A percentile compares a stretch with the other conserved stretches of the same genome.
These are phyloP conservation scores for Zygosaccharomyces bailii DNA, from an alignment of 805 yeast genomes.

Conservation along the genomic window DNA sequence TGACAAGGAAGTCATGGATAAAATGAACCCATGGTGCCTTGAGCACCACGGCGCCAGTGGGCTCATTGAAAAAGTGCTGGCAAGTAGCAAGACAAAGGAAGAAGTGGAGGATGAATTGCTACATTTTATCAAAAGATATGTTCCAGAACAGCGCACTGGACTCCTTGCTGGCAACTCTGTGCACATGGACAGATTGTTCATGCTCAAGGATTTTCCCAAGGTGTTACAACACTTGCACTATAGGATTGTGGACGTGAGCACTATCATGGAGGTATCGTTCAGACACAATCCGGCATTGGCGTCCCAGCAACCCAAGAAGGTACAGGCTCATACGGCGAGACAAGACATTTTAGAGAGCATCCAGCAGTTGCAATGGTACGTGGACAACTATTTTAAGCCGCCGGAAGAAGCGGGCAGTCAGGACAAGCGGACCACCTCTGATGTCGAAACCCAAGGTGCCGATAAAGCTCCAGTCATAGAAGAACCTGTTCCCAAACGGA, in stretches of 20 bases:
- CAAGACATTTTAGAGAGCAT: constrained; percentile 89
- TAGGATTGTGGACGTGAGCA: constrained; percentile 86
- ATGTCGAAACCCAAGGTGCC: constrained; percentile 1
- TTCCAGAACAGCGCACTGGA: constrained; percentile 54
- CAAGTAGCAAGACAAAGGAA: constrained; percentile 48
- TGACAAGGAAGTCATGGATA: constrained; percentile 55
- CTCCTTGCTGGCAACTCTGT: constrained; percentile 88
- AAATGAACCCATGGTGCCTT: constrained; percentile 87
- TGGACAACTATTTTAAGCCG: constrained; percentile 54
- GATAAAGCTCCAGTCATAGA: not conserved
- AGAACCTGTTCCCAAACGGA: not conserved
- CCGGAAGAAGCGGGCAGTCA: constrained; percentile 17
- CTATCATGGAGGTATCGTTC: constrained; percentile 72
- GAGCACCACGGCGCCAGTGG: constrained; percentile 79
- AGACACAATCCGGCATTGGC: constrained; percentile 72
- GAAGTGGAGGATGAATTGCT: constrained; percentile 66
- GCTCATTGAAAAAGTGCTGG: constrained; percentile 64
- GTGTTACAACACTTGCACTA: constrained; percentile 63
- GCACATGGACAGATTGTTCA: constrained; percentile 85
- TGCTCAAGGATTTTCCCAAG: constrained; percentile 78
- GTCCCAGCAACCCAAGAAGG: constrained; percentile 57
- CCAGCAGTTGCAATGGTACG: constrained; percentile 73
- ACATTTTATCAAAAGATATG: constrained; percentile 53
- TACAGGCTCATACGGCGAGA: constrained; percentile 77
- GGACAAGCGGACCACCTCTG: constrained; percentile 6